Percentiles rank a stretch among this genome's conserved stretches.
phyloP scores from a whole-genome alignment of 1,284 basidiomycete species.

The Chalciporus sp. region DNA sequence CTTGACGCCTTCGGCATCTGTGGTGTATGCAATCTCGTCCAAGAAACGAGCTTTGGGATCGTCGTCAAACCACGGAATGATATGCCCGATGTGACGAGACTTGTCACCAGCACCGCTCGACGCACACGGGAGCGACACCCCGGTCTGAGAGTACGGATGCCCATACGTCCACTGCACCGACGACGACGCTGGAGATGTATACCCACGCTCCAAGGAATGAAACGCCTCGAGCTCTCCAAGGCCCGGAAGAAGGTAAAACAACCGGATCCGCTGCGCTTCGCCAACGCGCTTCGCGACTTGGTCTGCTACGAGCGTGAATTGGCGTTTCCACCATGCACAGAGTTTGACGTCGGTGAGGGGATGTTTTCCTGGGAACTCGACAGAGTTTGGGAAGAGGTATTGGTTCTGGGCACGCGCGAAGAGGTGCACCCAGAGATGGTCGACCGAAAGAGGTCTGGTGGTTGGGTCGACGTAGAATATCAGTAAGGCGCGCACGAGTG shows the following conservation, averaged over 20 bases:
- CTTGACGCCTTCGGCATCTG: conserved; percentile 59
- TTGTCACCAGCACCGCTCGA: conserved; percentile 23
- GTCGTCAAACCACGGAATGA: conserved; percentile 88
- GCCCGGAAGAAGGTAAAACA: conserved; percentile 77
- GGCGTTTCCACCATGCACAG: conserved; percentile 91
- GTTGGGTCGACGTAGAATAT: conserved; percentile 67
- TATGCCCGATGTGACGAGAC: conserved; percentile 59
- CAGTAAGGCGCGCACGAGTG: conserved; percentile 72
- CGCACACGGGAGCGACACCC: conserved; percentile 46
- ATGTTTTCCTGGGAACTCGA: conserved; percentile 72
- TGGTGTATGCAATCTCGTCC: conserved; percentile 80
- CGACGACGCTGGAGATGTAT: conserved; percentile 27
- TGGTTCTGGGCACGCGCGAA: conserved; percentile 92
- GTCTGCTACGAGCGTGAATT: conserved; percentile 60
- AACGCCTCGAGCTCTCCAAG: conserved; percentile 71
- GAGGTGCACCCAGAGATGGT: conserved; percentile 78
- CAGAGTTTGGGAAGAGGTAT: conserved; percentile 94
- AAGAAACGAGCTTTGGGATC: conserved; percentile 93
- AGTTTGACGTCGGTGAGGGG: conserved; percentile 80
- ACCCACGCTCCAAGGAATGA: conserved; percentile 53
- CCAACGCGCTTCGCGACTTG: conserved; percentile 24
- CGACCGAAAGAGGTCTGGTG: conserved; percentile 58
- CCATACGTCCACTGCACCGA: conserved; percentile 64
- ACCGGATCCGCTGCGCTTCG: conserved; percentile 30
- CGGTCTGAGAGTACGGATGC: conserved; percentile 69